Evolutionary conservation across 2,329 filamentous ascomycete genomes (phyloP), one percentile per base, ranked within the genome.

Genomic region (Dactylellina drechsleri): DNA sequence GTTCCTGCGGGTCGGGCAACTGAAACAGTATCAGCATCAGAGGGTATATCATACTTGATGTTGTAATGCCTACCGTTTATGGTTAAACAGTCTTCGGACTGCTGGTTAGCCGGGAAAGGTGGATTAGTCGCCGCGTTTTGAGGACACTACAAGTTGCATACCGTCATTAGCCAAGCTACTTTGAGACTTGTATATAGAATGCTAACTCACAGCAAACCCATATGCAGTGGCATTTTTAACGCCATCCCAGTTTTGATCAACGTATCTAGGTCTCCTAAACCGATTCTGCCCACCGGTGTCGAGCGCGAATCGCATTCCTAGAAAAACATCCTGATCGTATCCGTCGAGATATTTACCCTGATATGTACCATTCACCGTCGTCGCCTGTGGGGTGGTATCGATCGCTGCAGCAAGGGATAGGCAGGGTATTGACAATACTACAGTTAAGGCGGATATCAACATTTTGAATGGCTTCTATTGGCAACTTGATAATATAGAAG

Each of bases 261-360:
- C 53, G 16, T 57, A 57, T 7, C 36, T 23, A n/a, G 53, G 53
- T 36, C 53, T 36, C 28, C 53, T 77, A 82, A 83, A 3, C 87
- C 84, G 56, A 88, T 82, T 66, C 84, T 81, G 0, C 85, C 84
- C 16, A 84, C 80, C 0, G 13, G 86, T 86, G 31, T 86, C 83
- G 74, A 87, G 84, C 2, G 87, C 87, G 78, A 85, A 89, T 0
- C 86, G 87, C 1, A 89, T 84, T 1, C 85, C 85, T 1, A 86
- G 80, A 78, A 86, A 87, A 65, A 83, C 81, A 72, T 87, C 85
- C 54, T 86, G 85, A 31, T 82, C 77, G 64, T 84, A 85, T 36
- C 53, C 28, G 1, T n/a, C 8, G n/a, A 57, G 26, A 16, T 57
- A 57, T 57, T 57, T 57, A 40, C 53, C 53, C 28, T 57, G 23